Percentiles rank a stretch among this genome's conserved stretches.
phyloP scores from a whole-genome alignment of 2,329 filamentous ascomycete species.

The Colletotrichum cuscutae region DNA sequence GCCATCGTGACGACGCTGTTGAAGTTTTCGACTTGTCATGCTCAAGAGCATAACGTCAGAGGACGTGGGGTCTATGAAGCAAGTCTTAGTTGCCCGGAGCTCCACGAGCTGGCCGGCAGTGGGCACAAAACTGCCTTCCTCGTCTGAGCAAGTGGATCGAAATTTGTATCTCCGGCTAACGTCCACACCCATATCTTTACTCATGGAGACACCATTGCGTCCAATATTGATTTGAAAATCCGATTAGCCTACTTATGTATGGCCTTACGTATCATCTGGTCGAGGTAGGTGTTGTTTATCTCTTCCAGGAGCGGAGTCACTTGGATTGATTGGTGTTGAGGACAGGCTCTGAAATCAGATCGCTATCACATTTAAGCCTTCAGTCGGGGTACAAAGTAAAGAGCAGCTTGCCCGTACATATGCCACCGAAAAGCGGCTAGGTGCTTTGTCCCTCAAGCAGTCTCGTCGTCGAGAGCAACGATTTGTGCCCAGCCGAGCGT shows the following conservation, averaged over 20 bases:
- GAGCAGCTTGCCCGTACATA: too few species aligned
- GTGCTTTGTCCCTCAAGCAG: too few species aligned
- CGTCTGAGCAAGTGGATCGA: constrained; percentile 19
- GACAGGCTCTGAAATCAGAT: not conserved
- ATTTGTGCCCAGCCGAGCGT: not conserved
- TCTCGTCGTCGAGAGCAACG: not conserved
- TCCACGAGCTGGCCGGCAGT: not conserved
- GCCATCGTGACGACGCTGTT: not conserved
- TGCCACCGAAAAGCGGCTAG: too few species aligned
- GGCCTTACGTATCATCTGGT: not conserved
- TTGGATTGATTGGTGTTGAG: not conserved
- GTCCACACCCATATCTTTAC: constrained; percentile 14
- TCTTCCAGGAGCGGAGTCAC: not conserved
- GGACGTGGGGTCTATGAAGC: constrained; percentile 5
- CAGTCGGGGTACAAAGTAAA: too few species aligned
- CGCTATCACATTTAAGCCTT: not conserved
- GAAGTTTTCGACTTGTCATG: constrained; percentile 1
- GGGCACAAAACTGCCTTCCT: constrained; percentile 2
- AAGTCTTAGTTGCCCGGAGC: not conserved
- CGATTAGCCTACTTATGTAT: not conserved
- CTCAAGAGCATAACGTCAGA: not conserved
- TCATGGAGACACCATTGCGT: not conserved
- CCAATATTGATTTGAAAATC: not conserved
- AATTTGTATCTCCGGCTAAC: constrained; percentile 27
- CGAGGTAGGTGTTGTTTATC: not conserved